Evolutionary conservation across 2,329 filamentous ascomycete species (phyloP).

Genomic region (Neofusicoccum kwambonambiense): DNA sequence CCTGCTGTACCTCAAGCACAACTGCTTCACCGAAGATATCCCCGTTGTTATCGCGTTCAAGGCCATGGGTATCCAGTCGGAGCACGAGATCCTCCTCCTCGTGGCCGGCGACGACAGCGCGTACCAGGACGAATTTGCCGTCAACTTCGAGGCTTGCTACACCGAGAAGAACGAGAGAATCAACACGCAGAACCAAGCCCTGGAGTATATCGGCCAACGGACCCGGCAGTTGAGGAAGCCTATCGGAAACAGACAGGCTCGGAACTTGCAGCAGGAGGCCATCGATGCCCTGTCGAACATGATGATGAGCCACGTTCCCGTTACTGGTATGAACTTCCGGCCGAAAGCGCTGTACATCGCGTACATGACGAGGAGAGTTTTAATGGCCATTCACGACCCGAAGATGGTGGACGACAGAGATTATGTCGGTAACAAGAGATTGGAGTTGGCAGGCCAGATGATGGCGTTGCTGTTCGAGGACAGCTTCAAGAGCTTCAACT

Average conservation of each 20-base stretch:
- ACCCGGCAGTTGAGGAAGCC: conserved; percentile 80
- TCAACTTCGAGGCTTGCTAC: conserved; percentile 91
- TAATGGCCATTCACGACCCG: conserved; percentile 89
- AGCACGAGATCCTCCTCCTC: conserved; percentile 90
- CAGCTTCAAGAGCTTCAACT: conserved; percentile 92
- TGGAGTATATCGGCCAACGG: conserved; percentile 85
- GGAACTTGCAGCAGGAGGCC: conserved; percentile 86
- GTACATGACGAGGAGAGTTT: conserved; percentile 92
- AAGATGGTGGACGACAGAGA: conserved; percentile 93
- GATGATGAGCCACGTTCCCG: conserved; percentile 90
- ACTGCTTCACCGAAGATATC: conserved; percentile 89
- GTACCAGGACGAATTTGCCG: conserved; percentile 91
- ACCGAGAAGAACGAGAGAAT: conserved; percentile 64
- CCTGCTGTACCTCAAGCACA: conserved; percentile 83
- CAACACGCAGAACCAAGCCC: conserved; percentile 89
- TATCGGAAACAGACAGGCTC: conserved; percentile 53
- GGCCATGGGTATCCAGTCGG: conserved; percentile 88
- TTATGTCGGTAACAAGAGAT: conserved; percentile 95
- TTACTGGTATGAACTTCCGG: conserved; percentile 87
- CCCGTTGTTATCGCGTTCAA: conserved; percentile 92
- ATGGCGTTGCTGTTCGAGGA: conserved; percentile 94
- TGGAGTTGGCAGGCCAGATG: conserved; percentile 93
- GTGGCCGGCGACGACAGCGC: conserved; percentile 82
- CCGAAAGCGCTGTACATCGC: conserved; percentile 97
- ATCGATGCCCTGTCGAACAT: conserved; percentile 90